These are phyloP conservation scores for Aspergillus intermedius DNA, from an alignment of 2,329 filamentous ascomycete genomes.

Conservation along the genomic window DNA sequence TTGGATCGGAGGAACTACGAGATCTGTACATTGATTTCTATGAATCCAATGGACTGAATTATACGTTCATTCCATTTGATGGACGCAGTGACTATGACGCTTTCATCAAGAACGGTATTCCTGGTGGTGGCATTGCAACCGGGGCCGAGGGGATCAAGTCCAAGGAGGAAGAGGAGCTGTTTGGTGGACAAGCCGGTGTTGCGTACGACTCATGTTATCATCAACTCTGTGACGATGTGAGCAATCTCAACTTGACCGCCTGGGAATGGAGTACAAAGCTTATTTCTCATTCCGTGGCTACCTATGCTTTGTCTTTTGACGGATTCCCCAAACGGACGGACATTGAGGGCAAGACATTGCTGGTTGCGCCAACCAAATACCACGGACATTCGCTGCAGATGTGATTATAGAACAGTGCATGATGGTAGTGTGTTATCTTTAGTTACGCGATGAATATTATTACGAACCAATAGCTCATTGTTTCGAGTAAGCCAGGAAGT, in stretches of 20 bases:
- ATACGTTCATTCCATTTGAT: slow-evolving; percentile 67
- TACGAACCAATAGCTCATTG: too few species aligned
- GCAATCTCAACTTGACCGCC: slow-evolving; percentile 49
- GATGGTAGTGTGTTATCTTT: too few species aligned
- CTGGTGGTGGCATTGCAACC: slow-evolving; percentile 68
- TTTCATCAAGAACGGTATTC: slow-evolving; percentile 67
- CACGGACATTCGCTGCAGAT: slow-evolving; percentile 5
- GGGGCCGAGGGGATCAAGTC: slow-evolving; percentile 74
- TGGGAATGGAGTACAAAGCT: slow-evolving; percentile 49
- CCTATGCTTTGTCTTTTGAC: slow-evolving; percentile 48
- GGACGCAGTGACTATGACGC: slow-evolving; percentile 74
- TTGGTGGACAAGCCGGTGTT: slow-evolving; percentile 63
- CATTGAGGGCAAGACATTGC: slow-evolving; percentile 2
- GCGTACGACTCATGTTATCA: slow-evolving; percentile 55
- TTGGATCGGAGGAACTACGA: slow-evolving; percentile 63
- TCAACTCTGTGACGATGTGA: slow-evolving; percentile 45
- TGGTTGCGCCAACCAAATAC: slow-evolving; percentile 2
- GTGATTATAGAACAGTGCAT: not conserved
- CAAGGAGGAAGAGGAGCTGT: slow-evolving; percentile 55
- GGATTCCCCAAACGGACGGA: slow-evolving; percentile 54
- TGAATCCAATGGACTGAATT: slow-evolving; percentile 54
- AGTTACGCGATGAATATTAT: too few species aligned
- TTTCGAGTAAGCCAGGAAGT: too few species aligned
- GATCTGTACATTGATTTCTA: slow-evolving; percentile 65
- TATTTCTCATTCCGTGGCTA: slow-evolving; percentile 22